Percentiles rank a stretch among this genome's conserved stretches.
phyloP scores from a whole-genome alignment of 225 moss, liverwort and hornwort species.

The Polytrichum commune region DNA sequence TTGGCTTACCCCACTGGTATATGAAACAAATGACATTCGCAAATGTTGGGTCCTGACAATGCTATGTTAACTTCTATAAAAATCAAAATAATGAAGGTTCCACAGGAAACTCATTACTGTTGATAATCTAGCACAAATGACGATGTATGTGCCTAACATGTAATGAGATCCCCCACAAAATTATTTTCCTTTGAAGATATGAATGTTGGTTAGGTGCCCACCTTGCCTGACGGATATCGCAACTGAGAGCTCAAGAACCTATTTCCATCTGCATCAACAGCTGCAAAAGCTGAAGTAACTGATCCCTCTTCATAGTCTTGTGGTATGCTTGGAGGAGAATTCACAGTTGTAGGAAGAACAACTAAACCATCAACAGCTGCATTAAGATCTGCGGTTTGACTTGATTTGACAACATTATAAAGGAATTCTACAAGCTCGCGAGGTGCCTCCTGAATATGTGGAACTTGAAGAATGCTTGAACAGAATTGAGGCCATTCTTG shows the following conservation, averaged over 20 bases:
- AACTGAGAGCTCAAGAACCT: constrained; percentile 45
- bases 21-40: too few species aligned
- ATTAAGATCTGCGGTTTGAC: constrained; percentile 29
- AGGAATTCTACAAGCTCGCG: constrained; percentile 68
- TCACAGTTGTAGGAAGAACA: constrained; percentile 21
- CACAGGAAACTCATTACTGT: too few species aligned
- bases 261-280: constrained; percentile 33
- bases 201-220: constrained; percentile 16
- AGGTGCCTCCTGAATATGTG: constrained; percentile 77
- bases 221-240: constrained; percentile 51
- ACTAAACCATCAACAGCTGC: constrained; percentile 41
- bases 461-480: constrained; percentile 86
- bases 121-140: too few species aligned
- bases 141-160: too few species aligned
- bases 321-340: constrained; percentile 35
- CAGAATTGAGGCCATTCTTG: constrained; percentile 95
- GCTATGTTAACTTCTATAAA: too few species aligned
- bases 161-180: too few species aligned
- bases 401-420: constrained; percentile 50
- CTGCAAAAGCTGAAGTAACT: constrained; percentile 32
- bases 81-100: too few species aligned
- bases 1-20: too few species aligned
- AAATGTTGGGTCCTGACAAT: too few species aligned
- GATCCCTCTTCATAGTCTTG: constrained; percentile 41
- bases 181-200: not conserved